Evolutionary conservation across 768 basidiomycete species (phyloP).

Genomic region (Lactifluus hygrophoroides): DNA sequence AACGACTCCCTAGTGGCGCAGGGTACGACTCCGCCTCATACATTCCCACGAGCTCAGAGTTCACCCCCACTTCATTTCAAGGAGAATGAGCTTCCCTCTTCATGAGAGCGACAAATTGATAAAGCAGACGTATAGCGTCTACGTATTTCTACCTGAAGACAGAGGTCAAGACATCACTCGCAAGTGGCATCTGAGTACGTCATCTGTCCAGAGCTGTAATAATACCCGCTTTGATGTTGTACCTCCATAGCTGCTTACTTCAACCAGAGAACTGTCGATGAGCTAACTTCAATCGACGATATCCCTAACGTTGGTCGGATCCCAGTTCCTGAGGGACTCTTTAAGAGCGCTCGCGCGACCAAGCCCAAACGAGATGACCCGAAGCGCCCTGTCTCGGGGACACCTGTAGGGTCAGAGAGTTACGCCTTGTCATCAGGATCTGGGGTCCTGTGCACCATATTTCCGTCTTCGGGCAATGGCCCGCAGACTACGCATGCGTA

Average conservation of each 20-base stretch:
- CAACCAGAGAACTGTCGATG: slow-evolving; percentile 65
- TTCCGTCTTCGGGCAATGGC: slow-evolving; percentile 17
- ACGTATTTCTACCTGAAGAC: slow-evolving; percentile 42
- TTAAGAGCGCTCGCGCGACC: slow-evolving; percentile 38
- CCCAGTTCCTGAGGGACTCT: slow-evolving; percentile 56
- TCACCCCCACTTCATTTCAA: slow-evolving; percentile 17
- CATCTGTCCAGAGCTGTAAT: not conserved
- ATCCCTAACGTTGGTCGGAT: slow-evolving; percentile 50
- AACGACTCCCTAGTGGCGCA: slow-evolving; percentile 19
- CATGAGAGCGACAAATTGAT: slow-evolving; percentile 40
- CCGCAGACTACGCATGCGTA: slow-evolving; percentile 14
- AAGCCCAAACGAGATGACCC: slow-evolving; percentile 19
- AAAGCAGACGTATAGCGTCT: slow-evolving; percentile 81
- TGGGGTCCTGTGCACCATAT: slow-evolving; percentile 19
- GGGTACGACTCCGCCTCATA: slow-evolving; percentile 9
- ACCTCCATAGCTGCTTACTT: slow-evolving; percentile 63
- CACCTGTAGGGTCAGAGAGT: slow-evolving; percentile 8
- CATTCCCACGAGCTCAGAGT: not conserved
- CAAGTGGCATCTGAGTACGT: slow-evolving; percentile 80
- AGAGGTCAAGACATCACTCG: slow-evolving; percentile 28
- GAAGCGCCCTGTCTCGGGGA: slow-evolving; percentile 1
- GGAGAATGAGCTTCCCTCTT: slow-evolving; percentile 33
- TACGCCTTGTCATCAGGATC: slow-evolving; percentile 7
- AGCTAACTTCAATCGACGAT: slow-evolving; percentile 63
- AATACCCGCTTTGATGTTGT: slow-evolving; percentile 14